Evolutionary conservation across 306 rosid genomes (phyloP), one percentile per base, ranked within the genome.

Genomic region (Datisca glomerata): DNA sequence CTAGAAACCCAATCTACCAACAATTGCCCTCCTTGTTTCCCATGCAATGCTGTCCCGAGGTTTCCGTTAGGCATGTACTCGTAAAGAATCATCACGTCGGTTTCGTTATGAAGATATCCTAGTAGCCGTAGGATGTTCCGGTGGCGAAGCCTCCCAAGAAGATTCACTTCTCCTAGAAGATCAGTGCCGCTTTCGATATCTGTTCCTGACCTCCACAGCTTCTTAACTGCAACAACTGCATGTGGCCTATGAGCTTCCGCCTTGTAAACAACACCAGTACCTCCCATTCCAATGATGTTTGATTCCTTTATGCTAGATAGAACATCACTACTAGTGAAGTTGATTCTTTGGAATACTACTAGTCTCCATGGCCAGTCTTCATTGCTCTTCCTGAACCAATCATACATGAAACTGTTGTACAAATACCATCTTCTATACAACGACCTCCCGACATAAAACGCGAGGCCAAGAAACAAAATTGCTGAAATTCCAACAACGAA

Each of bases 31-130:
- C 69, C 56, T 50, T 73, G 60, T 9, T 70, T 72, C n/a, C 92
- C 75, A 41, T 91, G 96, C 22, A 91, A 60, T 21, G 91, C 86
- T 1, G 67, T 71, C 40, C 92, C 93, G 18, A 91, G 82, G 53
- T 85, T 91, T 48, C 96, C 98, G 12, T 80, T 84, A 15, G 75
- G 64, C 94, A 91, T 78, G 70, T 72, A 78, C 62, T 91, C 94
- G 4, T 55, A 91, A 21, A 85, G 60, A 70, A 91, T 71, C 61
- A 91, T 74, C 47, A 78, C 80, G 18, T 84, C 64, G 10, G 66
- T 67, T 53, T 76, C 85, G 20, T 85, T 91, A 58, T 84, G 86
- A n/a, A 85, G 67, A 52, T 81, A 84, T 19, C 98, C 94, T 61
- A 81, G 34, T 6, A 91, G 44, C 53, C 91, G 61, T 2, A 91